These are phyloP conservation scores for Mercurialis annua DNA, from an alignment of 345 rosid genomes.

Conservation along the genomic window DNA sequence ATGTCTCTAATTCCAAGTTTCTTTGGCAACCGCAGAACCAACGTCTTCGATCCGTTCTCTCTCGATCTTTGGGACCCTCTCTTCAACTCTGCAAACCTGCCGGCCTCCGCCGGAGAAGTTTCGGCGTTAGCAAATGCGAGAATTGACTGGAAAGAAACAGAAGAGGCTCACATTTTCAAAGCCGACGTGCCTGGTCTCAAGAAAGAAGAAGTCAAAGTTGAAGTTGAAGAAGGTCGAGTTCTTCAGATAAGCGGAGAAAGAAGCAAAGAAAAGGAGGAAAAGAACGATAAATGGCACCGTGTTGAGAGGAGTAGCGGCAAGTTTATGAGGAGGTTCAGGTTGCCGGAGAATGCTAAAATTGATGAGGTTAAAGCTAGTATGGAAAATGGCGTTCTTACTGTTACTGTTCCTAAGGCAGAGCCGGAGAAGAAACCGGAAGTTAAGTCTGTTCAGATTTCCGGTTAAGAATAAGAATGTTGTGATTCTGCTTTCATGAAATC, in stretches of 20 bases:
- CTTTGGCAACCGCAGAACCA: constrained; percentile 20
- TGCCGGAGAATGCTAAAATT: constrained; percentile 24
- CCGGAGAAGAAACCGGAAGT: constrained; percentile 19
- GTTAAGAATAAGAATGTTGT: neutral
- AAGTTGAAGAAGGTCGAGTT: constrained; percentile 27
- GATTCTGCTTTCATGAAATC: too few relatives aligned
- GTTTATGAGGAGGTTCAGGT: constrained; percentile 19
- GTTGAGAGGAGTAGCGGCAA: constrained; percentile 20
- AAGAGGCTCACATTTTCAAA: constrained; percentile 28
- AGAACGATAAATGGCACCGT: constrained; percentile 24
- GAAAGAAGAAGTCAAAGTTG: constrained; percentile 28
- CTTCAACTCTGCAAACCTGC: neutral
- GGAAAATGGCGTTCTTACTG: constrained; percentile 28
- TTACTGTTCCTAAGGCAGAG: constrained; percentile 22
- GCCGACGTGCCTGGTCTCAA: constrained; percentile 22
- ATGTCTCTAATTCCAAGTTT: constrained; percentile 26
- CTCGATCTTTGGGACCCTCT: constrained; percentile 21
- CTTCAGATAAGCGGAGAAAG: constrained; percentile 29
- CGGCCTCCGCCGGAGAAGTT: neutral
- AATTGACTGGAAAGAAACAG: constrained; percentile 31
- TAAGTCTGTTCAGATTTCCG: constrained; percentile 19
- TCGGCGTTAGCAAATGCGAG: constrained; percentile 16
- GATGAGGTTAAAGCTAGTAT: constrained; percentile 23
- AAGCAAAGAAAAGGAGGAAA: constrained; percentile 22
- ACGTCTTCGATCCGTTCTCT: constrained; percentile 20